Evolutionary conservation across 805 yeast species (phyloP), one percentile per base, ranked within the genome.

Genomic region (Wickerhamomyces bisporus): DNA sequence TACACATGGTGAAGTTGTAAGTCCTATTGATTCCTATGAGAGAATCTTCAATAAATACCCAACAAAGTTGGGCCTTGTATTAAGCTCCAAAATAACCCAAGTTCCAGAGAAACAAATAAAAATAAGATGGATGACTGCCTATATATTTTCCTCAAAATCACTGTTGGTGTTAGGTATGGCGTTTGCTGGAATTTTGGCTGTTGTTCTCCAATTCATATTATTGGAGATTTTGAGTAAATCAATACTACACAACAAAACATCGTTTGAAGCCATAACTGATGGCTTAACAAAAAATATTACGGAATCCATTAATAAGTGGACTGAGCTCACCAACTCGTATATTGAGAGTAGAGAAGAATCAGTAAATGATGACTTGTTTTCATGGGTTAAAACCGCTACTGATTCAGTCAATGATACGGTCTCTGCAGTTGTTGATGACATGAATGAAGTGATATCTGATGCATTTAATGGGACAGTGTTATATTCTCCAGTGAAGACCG

Each of bases 391-490:
- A 36, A 64, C 66, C 1, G 70, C 87, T 0, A 74, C 93, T 0
- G 49, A 56, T 0, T 55, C 80, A 0, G 60, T 87, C 2, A 86
- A 86, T 52, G 44, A 60, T 8, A 84, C 95, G 0, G 65, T 86
- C 2, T 60, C 69, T 16, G 61, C 57, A 1, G 81, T 88, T 57
- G 67, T 81, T 35, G 61, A 55, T 3, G 68, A 63, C n/a, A 71
- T 89, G 65, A 80, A 84, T 53, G 50, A 53, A 4, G 77, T 78
- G 0, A 57, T 93, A 6, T 66, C 68, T 21, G 66, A 69, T 8
- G 68, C 79, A 0, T 88, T 93, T 60, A 77, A 79, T 5, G 70
- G 70, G 3, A 86, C 97, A 0, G 73, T 83, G 1, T 61, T 91
- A 10, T 74, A 78, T 33, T 55, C 56, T 1, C 84, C 94, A 0